Evolutionary conservation across 371 early-diverging fungal species (phyloP), one percentile per base, ranked within the genome.

Genomic region (Rhizomucor miehei): DNA sequence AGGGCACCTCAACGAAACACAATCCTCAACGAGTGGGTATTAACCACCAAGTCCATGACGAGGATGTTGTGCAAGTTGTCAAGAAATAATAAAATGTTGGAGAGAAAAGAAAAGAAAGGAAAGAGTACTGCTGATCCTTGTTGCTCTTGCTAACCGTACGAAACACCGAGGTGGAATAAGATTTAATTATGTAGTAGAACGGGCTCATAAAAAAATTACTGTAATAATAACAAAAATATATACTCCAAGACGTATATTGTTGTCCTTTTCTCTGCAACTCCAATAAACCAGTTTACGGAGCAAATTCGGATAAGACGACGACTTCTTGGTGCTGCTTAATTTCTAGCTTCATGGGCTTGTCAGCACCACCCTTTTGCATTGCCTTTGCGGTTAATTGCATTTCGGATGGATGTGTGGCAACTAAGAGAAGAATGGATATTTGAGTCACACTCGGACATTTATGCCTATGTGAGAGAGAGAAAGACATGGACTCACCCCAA

Each of bases 1-100:
- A 77, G 82, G 97, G 97, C 20, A 87, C 84, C 14, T 95, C 95
- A 11, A 82, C 97, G 50, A 97, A 97, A 69, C 97, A 97, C 72
- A 91, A 88, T 63, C 98, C 98, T 34, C 98, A 97, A 69, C 85
- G 93, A 50, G 98, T 93, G 20, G 99, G 99, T 17, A 80, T 95
- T 52, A 85, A 89, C 37, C 99, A 99, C 71, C 62, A 82, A 48
- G 85, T 99, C 23, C 75, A 85, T 41, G 97, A 99, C 80, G 98
- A 97, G 65, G 99, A 99, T 79, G 99, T 99, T 46, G 95, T 99
- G 16, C 95, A 97, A 73, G 89, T 97, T 54, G 84, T 94, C 13
- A 88, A 81, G 62, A 88, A 86, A 62, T 73, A 75, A 56, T 51
- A 49, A 38, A 48, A 20, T 12, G 23, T 23, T 37, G 39, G 34